Evolutionary conservation across 192 early-diverging fungal genomes (phyloP), one percentile per base, ranked within the genome.

Genomic region (Coemansia sp.): DNA sequence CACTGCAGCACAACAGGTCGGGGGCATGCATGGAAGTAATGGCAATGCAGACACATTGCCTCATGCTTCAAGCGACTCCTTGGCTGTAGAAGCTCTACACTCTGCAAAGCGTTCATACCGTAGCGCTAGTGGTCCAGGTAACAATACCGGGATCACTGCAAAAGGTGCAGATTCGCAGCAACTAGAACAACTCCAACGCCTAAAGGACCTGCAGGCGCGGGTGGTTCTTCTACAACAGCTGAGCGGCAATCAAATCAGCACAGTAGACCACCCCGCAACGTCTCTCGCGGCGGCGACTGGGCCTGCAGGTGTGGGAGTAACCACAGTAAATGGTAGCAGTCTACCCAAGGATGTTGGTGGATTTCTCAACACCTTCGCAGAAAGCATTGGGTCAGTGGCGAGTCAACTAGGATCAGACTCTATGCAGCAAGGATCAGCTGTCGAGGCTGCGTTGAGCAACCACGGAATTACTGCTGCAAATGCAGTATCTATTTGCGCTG

Each of bases 321-420:
- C 24, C 2, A 14, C 53, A 21, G 22, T 16, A 8, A 31, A 12
- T 14, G 28, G 12, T 18, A 34, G 22, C 7, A n/a, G 5, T 25
- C 60, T 21, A 14, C 31, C 21, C 16, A 67, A 41, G 12, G 72
- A 80, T 21, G 68, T 71, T n/a, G 67, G 56, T 28, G 78, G 74
- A 21, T 81, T 81, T 41, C 56, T 81, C 28, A 71, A 49, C 49
- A 75, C 56, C 55, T 81, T 81, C 73, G 78, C 78, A 0, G 74
- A 71, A 10, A 81, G 73, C 44, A 71, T 81, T 7, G 78, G 78
- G 3, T 64, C 74, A 0, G 58, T 76, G 6, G 74, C 78, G 18
- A 76, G 49, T 64, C 78, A 81, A 48, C 66, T 81, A 0, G 77
- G 72, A 16, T 65, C 66, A 9, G 38, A 44, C 14, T 16, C 38